phyloP scores from a whole-genome alignment of 192 early-diverging fungal species.

The Linnemannia hyalina region DNA sequence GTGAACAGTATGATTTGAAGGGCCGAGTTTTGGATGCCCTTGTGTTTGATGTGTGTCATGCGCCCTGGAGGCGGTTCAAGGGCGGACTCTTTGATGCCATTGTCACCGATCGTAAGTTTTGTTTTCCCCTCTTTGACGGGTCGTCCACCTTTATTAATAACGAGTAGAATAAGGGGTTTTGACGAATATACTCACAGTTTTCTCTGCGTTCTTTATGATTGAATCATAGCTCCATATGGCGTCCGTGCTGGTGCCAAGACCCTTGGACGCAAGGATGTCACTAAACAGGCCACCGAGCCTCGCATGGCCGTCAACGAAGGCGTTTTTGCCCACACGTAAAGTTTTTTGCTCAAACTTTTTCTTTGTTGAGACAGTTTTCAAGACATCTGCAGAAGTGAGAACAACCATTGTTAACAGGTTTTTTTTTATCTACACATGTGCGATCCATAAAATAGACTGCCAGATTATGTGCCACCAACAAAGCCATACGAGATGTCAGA shows the following conservation, averaged over 20 bases:
- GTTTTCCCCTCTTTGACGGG: not conserved
- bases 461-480: slow-evolving; percentile 89
- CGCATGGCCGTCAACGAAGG: slow-evolving; percentile 61
- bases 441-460: slow-evolving; percentile 39
- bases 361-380: not conserved
- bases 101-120: slow-evolving; percentile 80
- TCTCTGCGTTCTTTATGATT: not conserved
- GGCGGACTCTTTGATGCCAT: slow-evolving; percentile 87
- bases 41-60: slow-evolving; percentile 89
- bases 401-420: not conserved
- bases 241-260: slow-evolving; percentile 97
- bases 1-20: slow-evolving; percentile 84
- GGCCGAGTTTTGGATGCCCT: slow-evolving; percentile 83
- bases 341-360: not conserved
- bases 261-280: slow-evolving; percentile 74
- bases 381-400: not conserved
- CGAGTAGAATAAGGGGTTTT: not conserved
- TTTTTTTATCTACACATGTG: not conserved
- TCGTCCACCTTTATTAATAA: not conserved
- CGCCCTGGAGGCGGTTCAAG: slow-evolving; percentile 78
- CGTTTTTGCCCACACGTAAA: slow-evolving; percentile 60
- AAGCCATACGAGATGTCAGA: slow-evolving; percentile 96
- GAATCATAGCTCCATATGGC: slow-evolving; percentile 85
- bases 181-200: not conserved
- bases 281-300: slow-evolving; percentile 56